phyloP scores from a whole-genome alignment of 2,329 filamentous ascomycete species.

The Gaeumannomyces sp. region DNA sequence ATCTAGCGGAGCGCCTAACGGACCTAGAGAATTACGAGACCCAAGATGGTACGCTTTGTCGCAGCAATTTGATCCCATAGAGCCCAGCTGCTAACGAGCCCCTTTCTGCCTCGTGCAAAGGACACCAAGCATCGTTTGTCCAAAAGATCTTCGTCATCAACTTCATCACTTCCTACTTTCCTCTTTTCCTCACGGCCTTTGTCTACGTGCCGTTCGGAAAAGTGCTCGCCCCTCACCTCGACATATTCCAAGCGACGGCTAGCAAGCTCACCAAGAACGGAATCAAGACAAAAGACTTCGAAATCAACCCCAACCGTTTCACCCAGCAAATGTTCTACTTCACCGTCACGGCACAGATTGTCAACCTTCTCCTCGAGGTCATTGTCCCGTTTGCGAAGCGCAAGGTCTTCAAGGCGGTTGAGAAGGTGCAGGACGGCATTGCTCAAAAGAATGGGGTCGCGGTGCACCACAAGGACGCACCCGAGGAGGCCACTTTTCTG shows the following conservation, averaged over 20 bases:
- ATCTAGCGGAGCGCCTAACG: constrained; percentile 69
- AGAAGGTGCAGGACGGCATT: constrained; percentile 60
- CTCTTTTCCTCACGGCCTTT: constrained; percentile 70
- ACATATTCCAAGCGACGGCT: constrained; percentile 71
- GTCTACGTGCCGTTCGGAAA: constrained; percentile 80
- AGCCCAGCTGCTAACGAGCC: neutral
- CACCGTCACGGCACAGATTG: constrained; percentile 86
- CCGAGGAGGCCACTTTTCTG: constrained; percentile 77
- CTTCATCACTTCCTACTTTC: constrained; percentile 75
- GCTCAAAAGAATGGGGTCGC: constrained; percentile 45
- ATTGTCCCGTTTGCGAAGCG: constrained; percentile 82
- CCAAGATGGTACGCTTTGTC: constrained; percentile 48
- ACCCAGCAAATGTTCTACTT: constrained; percentile 94
- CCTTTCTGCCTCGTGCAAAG: constrained; percentile 28
- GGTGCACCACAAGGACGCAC: constrained; percentile 52
- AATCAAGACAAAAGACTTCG: constrained; percentile 59
- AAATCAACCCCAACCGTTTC: constrained; percentile 76
- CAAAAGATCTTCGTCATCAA: constrained; percentile 89
- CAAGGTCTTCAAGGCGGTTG: constrained; percentile 69
- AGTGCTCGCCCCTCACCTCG: constrained; percentile 76
- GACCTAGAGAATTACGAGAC: constrained; percentile 91
- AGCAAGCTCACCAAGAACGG: constrained; percentile 65
- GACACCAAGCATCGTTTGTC: constrained; percentile 76
- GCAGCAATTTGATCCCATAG: neutral
- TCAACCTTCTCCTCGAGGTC: constrained; percentile 80